Conservation (phyloP, 768 basidiomycete species). For the Naganishia vaughanmartiniae region DNA sequence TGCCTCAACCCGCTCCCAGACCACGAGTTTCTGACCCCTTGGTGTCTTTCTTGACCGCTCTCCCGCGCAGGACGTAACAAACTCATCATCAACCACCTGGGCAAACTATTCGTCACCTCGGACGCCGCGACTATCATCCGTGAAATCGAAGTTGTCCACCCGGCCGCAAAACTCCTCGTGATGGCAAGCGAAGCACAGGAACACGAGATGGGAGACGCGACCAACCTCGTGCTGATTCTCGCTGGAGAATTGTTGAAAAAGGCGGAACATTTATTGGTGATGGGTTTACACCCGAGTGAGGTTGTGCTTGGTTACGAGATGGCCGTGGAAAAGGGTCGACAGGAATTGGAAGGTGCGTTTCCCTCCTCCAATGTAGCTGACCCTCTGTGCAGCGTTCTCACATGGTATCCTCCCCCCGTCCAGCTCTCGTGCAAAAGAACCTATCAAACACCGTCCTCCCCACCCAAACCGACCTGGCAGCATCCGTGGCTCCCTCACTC, state of each 20-base stretch:
- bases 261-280: conserved; percentile 83
- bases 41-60: background rate
- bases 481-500: conserved; percentile 83
- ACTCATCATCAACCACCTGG: conserved; percentile 94
- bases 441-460: conserved; percentile 59
- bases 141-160: conserved; percentile 97
- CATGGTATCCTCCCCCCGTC: background rate
- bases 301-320: conserved; percentile 93
- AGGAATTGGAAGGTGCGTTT: conserved; percentile 83
- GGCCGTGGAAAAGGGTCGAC: conserved; percentile 74
- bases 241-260: conserved; percentile 93
- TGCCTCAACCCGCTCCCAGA: no score
- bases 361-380: no score
- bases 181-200: conserved; percentile 98
- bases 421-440: conserved; percentile 31
- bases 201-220: conserved; percentile 96
- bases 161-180: conserved; percentile 96
- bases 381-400: background rate
- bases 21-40: no score
- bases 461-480: conserved; percentile 65
- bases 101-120: conserved; percentile 91
- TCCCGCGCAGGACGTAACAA: conserved; percentile 77
- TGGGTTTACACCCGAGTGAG: conserved; percentile 97
- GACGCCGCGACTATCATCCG: conserved; percentile 98
- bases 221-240: conserved; percentile 90